A percentile compares a stretch with the other conserved stretches of the same genome.
Conservation (phyloP, 371 early-diverging fungal genomes). For the Batrachochytrium dendrobatidis region DNA sequence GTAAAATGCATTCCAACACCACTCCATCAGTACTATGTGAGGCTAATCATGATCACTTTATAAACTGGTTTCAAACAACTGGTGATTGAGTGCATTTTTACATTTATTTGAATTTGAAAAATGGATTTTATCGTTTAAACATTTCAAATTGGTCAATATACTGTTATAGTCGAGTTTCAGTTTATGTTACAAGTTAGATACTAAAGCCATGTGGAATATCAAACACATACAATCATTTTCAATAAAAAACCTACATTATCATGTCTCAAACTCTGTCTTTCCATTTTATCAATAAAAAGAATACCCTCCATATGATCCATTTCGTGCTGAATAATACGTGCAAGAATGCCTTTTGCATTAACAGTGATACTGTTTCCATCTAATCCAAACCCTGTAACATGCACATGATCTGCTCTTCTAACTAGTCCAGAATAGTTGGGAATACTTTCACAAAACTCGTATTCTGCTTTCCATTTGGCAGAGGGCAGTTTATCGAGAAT, state of each 20-base stretch:
- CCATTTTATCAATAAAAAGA: constrained; percentile 30
- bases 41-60: too few relatives aligned
- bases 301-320: constrained; percentile 40
- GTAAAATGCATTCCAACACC: too few relatives aligned
- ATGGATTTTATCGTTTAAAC: neutral
- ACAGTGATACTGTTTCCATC: constrained; percentile 21
- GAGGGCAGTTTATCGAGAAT: constrained; percentile 14
- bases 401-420: constrained; percentile 20
- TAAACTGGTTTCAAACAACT: too few relatives aligned
- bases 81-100: neutral
- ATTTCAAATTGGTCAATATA: constrained; percentile 2
- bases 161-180: neutral
- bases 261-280: constrained; percentile 29
- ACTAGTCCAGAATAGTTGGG: constrained; percentile 37
- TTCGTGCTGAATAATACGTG: constrained; percentile 43
- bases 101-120: too few relatives aligned
- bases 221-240: too few relatives aligned
- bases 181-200: neutral
- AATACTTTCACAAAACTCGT: constrained; percentile 39
- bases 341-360: constrained; percentile 28
- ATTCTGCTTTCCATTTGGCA: constrained; percentile 20
- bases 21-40: too few relatives aligned
- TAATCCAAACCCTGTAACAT: constrained; percentile 25
- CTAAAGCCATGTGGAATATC: too few relatives aligned
- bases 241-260: constrained; percentile 19